Conservation (phyloP, 2,329 filamentous ascomycete species). For the Trichoderma semiorbis region DNA sequence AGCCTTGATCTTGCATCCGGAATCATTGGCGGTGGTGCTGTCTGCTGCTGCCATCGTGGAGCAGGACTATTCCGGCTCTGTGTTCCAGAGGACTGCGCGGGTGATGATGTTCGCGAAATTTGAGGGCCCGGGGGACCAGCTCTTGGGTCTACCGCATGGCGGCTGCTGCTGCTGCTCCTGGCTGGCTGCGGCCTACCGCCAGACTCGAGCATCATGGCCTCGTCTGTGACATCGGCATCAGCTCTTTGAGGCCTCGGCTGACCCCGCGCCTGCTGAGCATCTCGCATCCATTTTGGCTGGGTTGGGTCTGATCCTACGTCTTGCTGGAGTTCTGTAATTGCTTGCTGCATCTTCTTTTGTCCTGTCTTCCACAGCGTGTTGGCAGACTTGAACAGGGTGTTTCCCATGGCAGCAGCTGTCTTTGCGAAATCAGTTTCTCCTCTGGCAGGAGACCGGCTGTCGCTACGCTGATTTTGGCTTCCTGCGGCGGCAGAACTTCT, state of each 20-base stretch:
- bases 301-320: conserved; percentile 59
- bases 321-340: conserved; percentile 78
- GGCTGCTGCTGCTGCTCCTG: conserved; percentile 26
- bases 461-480: conserved; percentile 33
- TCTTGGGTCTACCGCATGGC: conserved; percentile 26
- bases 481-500: conserved; percentile 32
- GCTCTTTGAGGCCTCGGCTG: conserved; percentile 32
- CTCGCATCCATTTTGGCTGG: conserved; percentile 95
- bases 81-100: conserved; percentile 43
- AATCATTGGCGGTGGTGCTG: conserved; percentile 35
- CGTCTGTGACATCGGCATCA: conserved; percentile 54
- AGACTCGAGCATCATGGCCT: conserved; percentile 76
- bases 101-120: conserved; percentile 48
- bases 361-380: conserved; percentile 94
- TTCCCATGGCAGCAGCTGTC: conserved; percentile 77
- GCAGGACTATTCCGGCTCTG: conserved; percentile 44
- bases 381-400: conserved; percentile 84
- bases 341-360: conserved; percentile 89
- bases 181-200: conserved; percentile 52
- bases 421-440: conserved; percentile 73
- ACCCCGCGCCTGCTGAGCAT: conserved; percentile 50
- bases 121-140: conserved; percentile 31
- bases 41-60: conserved; percentile 59
- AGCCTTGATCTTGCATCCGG: conserved; percentile 52
- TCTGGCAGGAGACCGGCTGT: conserved; percentile 53